Evolutionary conservation across 805 yeast genomes (phyloP), one percentile per base, ranked within the genome.

Genomic region (Starmerella potacharoeniae): DNA sequence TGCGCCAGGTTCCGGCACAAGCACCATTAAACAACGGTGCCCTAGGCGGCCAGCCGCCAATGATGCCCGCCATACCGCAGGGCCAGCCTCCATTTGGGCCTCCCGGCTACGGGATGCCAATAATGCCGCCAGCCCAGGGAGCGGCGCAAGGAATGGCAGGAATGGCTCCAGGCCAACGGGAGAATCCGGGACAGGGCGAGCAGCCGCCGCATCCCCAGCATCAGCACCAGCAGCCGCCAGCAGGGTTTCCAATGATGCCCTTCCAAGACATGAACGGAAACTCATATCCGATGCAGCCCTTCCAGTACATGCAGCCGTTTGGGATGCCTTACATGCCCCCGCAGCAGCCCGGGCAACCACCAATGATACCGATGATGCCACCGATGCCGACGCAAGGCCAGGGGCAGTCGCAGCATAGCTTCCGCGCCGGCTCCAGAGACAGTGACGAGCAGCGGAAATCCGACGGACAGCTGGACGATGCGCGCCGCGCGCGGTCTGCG

Each of bases 261-360:
- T 37, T 49, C 33, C 58, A 28, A 16, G 50, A 44, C 28, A 36
- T 50, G 39, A 41, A 36, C 37, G 55, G 46, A 8, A 37, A 14
- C 43, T 39, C 39, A 6, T 52, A 17, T 49, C 54, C 54, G 2
- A 9, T 51, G 33, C 58, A 44, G 50, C 45, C 40, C 17, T 58
- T 49, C 14, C 60, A 45, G 40, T 58, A 54, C 47, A 51, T 58
- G 60, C 39, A 52, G 39, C 60, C 61, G 44, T 58, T 46, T 31
- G 60, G 60, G 13, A 49, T 57, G 46, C 58, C 56, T 7, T 59
- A 55, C 59, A 51, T 45, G 33, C 52, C 53, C 11, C 36, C 47
- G 2, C 55, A 39, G 22, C 55, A 51, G 10, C 55, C 57, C 1
- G 56, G 55, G 7, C 56, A 53, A 43, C 39, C 49, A 10, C 53